Percentiles rank a stretch among this genome's conserved stretches.
Evolutionary conservation across 2,329 filamentous ascomycete genomes (phyloP).

Genomic region (Hortaea werneckii): DNA sequence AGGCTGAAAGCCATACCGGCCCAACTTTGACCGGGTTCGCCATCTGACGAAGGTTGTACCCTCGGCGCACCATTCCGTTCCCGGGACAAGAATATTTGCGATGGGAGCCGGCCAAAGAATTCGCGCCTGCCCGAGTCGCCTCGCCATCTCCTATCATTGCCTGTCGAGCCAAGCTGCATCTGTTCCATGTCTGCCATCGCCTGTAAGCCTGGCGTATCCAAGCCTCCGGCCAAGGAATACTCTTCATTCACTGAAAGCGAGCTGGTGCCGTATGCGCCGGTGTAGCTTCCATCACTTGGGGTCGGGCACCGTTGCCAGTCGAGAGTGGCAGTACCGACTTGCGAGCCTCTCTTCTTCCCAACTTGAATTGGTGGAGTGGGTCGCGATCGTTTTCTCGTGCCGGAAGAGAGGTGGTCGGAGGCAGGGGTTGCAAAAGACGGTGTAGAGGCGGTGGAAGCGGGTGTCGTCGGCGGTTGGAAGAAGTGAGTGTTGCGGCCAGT

Average conservation of each 20-base stretch:
- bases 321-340: conserved; percentile 5
- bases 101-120: not conserved
- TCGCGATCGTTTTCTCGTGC: conserved; percentile 23
- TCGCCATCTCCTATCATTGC: conserved; percentile 13
- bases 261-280: conserved; percentile 14
- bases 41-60: conserved; percentile 7
- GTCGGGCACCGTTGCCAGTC: conserved; percentile 15
- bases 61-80: conserved; percentile 27
- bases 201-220: conserved; percentile 36
- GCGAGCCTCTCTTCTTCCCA: not conserved
- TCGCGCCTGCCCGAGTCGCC: conserved; percentile 5
- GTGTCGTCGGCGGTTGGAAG: conserved; percentile 35
- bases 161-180: conserved; percentile 11
- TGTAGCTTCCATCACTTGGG: conserved; percentile 13
- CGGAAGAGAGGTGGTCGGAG: conserved; percentile 20
- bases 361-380: conserved; percentile 14
- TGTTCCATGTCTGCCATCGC: conserved; percentile 28
- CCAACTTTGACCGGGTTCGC: conserved; percentile 33
- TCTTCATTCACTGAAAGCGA: conserved; percentile 42
- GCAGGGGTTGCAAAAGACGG: conserved; percentile 11
- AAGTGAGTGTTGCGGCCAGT: conserved; percentile 20
- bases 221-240: conserved; percentile 41
- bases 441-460: conserved; percentile 24
- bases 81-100: conserved; percentile 22
- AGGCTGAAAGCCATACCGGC: conserved; percentile 50